Conservation (phyloP, 2,329 filamentous ascomycete genomes). For the Seiridium unicorne region DNA sequence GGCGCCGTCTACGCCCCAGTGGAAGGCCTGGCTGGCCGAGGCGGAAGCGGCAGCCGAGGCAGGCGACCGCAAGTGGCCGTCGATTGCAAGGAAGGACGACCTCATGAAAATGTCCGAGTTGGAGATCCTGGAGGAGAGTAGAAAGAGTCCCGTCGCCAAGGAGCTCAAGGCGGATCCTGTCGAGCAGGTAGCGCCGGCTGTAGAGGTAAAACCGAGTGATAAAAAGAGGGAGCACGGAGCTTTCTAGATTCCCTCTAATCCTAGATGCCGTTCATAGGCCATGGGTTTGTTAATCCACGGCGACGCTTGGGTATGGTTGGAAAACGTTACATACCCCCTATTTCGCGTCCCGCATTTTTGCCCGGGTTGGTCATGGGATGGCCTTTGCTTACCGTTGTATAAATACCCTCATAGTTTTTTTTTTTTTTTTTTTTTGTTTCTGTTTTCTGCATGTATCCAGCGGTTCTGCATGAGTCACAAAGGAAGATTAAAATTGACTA, state of each 20-base stretch:
- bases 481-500: too few species aligned
- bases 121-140: background rate
- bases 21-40: conserved; percentile 52
- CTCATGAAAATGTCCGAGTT: conserved; percentile 38
- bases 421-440: background rate
- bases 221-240: background rate
- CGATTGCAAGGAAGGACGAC: conserved; percentile 47
- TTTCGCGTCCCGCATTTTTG: too few species aligned
- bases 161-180: background rate
- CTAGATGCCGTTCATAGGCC: background rate
- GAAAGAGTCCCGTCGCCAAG: background rate
- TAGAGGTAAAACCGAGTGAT: background rate
- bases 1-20: conserved; percentile 49
- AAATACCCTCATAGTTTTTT: background rate
- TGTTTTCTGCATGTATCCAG: background rate
- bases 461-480: background rate
- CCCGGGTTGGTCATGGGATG: background rate
- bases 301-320: too few species aligned
- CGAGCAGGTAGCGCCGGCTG: conserved; percentile 1
- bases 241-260: background rate
- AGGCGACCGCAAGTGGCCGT: conserved; percentile 36
- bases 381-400: background rate
- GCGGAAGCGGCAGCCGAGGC: conserved; percentile 38
- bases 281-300: too few species aligned
- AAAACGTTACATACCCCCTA: too few species aligned